phyloP scores from a whole-genome alignment of 2,329 filamentous ascomycete species.

The Fusarium verticillioides region DNA sequence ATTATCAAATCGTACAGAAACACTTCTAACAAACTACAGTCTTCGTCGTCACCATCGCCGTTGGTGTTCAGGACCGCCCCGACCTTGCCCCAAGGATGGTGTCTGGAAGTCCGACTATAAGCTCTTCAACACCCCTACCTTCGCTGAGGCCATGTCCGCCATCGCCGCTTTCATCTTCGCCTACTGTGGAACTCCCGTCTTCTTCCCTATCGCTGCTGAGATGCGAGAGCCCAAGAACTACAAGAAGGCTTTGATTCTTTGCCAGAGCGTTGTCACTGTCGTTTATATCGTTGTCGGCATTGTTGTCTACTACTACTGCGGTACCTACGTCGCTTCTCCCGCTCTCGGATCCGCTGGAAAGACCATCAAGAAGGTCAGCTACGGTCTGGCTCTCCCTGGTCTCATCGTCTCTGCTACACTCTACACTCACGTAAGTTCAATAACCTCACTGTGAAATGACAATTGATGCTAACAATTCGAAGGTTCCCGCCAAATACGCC shows the following conservation, averaged over 20 bases:
- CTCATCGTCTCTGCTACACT: constrained; percentile 44
- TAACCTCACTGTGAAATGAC: rapidly evolving
- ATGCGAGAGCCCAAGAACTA: constrained; percentile 49
- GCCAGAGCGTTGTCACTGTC: constrained; percentile 44
- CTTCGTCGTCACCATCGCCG: constrained; percentile 36
- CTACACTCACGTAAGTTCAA: constrained; percentile 42
- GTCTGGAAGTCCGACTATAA: constrained; percentile 49
- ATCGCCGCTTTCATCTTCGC: constrained; percentile 52
- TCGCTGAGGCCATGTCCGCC: constrained; percentile 48
- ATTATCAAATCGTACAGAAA: rapidly evolving
- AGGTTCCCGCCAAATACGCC: constrained; percentile 32
- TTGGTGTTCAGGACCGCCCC: constrained; percentile 38
- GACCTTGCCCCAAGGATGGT: constrained; percentile 28
- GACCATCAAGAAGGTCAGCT: constrained; percentile 56
- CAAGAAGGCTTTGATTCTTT: constrained; percentile 44
- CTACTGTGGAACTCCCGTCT: constrained; percentile 51
- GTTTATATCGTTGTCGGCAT: constrained; percentile 50
- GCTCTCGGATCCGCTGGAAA: constrained; percentile 59
- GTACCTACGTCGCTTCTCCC: constrained; percentile 59
- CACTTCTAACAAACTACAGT: neutral
- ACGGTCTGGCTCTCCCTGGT: constrained; percentile 51
- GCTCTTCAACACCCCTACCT: constrained; percentile 46
- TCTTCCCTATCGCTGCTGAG: constrained; percentile 49
- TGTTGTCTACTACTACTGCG: constrained; percentile 60
- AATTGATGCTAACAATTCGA: rapidly evolving